These are phyloP conservation scores for Xylariaceae sp. DNA, from an alignment of 2,329 filamentous ascomycete genomes.

Conservation along the genomic window DNA sequence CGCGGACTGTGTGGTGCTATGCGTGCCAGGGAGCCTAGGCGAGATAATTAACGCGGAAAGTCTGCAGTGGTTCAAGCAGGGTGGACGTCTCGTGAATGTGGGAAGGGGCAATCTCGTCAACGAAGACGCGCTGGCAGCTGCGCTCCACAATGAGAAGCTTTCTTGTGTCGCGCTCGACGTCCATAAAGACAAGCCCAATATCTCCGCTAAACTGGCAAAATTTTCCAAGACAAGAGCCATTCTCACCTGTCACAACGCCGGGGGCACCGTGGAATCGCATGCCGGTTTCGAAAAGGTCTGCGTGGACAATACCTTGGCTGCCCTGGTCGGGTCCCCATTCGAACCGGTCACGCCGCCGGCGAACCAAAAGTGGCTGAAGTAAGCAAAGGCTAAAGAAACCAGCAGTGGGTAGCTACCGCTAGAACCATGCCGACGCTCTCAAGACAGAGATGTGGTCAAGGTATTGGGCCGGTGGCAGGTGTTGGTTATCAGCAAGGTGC, in stretches of 20 bases:
- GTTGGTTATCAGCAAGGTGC: too few relatives aligned
- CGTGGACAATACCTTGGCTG: constrained; percentile 61
- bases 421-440: too few relatives aligned
- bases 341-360: constrained; percentile 60
- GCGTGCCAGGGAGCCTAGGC: constrained; percentile 46
- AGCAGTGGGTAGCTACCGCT: too few relatives aligned
- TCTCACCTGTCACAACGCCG: constrained; percentile 63
- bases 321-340: constrained; percentile 49
- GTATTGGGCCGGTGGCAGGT: too few relatives aligned
- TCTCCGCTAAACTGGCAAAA: constrained; percentile 41
- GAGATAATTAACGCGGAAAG: constrained; percentile 44
- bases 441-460: too few relatives aligned
- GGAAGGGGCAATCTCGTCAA: constrained; percentile 61
- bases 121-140: constrained; percentile 56
- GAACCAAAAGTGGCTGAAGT: constrained; percentile 45
- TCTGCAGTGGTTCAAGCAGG: constrained; percentile 47
- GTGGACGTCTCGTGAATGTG: constrained; percentile 59
- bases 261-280: constrained; percentile 61
- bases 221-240: constrained; percentile 43
- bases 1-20: constrained; percentile 58
- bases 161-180: constrained; percentile 58
- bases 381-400: too few relatives aligned
- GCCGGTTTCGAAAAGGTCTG: constrained; percentile 61
- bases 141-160: constrained; percentile 48
- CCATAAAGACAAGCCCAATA: constrained; percentile 53